Conservation (phyloP, 768 basidiomycete genomes). For the Hygrocybe punicea region DNA sequence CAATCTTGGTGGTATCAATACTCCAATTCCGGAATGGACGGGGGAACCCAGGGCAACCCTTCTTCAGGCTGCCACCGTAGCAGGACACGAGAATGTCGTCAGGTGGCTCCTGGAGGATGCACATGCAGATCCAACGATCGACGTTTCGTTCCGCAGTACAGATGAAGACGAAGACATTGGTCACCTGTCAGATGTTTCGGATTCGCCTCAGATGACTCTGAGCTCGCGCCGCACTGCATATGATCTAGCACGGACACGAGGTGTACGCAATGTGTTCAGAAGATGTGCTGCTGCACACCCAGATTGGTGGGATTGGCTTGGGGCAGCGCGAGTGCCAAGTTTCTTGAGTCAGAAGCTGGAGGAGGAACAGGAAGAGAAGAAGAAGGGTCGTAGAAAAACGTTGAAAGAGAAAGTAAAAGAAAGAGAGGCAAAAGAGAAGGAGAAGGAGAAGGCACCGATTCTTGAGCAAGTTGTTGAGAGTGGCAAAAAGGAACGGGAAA, state of each 20-base stretch:
- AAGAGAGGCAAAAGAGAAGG: conserved; percentile 62
- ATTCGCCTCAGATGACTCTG: conserved; percentile 22
- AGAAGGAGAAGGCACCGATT: conserved; percentile 38
- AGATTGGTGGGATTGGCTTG: conserved; percentile 93
- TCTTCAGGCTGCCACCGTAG: conserved; percentile 69
- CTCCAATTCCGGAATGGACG: conserved; percentile 66
- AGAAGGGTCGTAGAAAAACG: conserved; percentile 75
- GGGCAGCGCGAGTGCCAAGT: conserved; percentile 76
- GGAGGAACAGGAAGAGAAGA: conserved; percentile 81
- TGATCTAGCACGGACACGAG: conserved; percentile 73
- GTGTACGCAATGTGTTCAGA: conserved; percentile 81
- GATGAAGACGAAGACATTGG: conserved; percentile 35
- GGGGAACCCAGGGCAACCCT: conserved; percentile 60
- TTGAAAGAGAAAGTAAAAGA: conserved; percentile 83
- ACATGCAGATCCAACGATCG: conserved; percentile 76
- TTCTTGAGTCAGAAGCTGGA: conserved; percentile 83
- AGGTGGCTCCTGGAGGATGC: conserved; percentile 76
- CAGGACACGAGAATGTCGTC: conserved; percentile 72
- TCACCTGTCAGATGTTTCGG: conserved; percentile 28
- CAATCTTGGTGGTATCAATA: conserved; percentile 58
- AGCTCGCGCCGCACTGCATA: conserved; percentile 69
- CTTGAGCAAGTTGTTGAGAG: conserved; percentile 15
- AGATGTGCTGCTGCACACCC: conserved; percentile 76
- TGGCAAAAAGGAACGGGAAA: conserved; percentile 13
- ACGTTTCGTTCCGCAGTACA: conserved; percentile 40